Base-by-base conservation (phyloP, 495 filamentous ascomycete genomes). In the Neurospora intermedia region DNA sequence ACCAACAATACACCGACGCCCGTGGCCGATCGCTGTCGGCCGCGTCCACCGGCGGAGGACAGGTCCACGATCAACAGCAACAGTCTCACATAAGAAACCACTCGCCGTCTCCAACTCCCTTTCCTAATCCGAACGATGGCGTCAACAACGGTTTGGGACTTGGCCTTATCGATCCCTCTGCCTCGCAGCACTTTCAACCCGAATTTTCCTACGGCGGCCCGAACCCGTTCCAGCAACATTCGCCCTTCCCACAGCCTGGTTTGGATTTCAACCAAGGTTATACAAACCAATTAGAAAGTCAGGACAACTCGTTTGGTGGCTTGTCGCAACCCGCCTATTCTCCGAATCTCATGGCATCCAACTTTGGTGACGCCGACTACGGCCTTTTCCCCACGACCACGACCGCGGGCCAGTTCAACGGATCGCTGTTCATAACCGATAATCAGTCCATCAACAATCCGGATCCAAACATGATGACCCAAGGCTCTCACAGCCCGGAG, bases 381-480 rank as follows among this genome's bases (percentile, higher is more conserved):
- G 81, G 86, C 41, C 81, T 89, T 71, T 89, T 86, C 73, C 83
- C 87, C 20, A 74, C 80, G 4, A 73, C 79, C 4, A 74, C 78
- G 6, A 78, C 77, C 23, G 84, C 86, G 59, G 82, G 85, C 46
- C 84, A 85, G 74, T 84, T 80, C 73, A 82, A 83, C 75, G 75
- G 82, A 6, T 84, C 86, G 73, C 81, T 88, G 43, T 86, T 87
- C 73, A 76, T 77, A 42, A 79, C 78, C 77, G 85, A 85, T 71
- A 74, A 81, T 74, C 87, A 87, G 71, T 87, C 91, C 75, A 84
- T 93, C 43, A 80, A 84, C 74, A 83, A 80, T 75, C 77, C 82
- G 72, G 81, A 85, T 70, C 87, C 92, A 82, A 89, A 88, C 81
- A 90, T 91, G 78, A 92, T 93, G 83, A 85, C 91, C 16, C 92